These are phyloP conservation scores for Psilocybe cubensis DNA, from an alignment of 768 basidiomycete species.

Conservation along the genomic window DNA sequence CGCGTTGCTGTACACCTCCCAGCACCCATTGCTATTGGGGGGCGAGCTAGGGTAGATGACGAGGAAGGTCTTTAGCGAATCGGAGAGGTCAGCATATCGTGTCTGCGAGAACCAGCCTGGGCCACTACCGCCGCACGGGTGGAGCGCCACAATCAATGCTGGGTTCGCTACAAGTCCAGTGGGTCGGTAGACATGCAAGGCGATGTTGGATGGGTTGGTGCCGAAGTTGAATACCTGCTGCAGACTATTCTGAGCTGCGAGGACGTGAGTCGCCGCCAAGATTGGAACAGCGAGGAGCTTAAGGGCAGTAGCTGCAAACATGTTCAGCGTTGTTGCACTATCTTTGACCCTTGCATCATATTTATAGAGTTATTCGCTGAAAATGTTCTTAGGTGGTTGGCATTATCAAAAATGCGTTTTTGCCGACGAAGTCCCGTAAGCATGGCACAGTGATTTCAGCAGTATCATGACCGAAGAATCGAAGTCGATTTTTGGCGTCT, in stretches of 20 bases:
- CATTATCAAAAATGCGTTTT: no score
- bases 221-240: constrained; percentile 51
- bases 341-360: background rate
- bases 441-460: no score
- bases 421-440: background rate
- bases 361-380: background rate
- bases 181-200: constrained; percentile 50
- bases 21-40: constrained; percentile 48
- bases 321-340: background rate
- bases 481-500: no score
- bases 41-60: constrained; percentile 54
- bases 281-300: constrained; percentile 18
- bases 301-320: constrained; percentile 24
- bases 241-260: constrained; percentile 33
- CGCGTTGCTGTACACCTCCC: constrained; percentile 52
- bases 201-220: constrained; percentile 54
- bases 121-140: constrained; percentile 55
- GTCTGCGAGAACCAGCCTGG: constrained; percentile 54
- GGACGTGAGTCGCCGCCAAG: constrained; percentile 19
- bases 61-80: constrained; percentile 46
- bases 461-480: no score
- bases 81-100: constrained; percentile 51
- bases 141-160: constrained; percentile 54
- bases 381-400: no score
- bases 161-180: constrained; percentile 38